Conservation (phyloP, 305 asterid species). For the Ilex paraguariensis region DNA sequence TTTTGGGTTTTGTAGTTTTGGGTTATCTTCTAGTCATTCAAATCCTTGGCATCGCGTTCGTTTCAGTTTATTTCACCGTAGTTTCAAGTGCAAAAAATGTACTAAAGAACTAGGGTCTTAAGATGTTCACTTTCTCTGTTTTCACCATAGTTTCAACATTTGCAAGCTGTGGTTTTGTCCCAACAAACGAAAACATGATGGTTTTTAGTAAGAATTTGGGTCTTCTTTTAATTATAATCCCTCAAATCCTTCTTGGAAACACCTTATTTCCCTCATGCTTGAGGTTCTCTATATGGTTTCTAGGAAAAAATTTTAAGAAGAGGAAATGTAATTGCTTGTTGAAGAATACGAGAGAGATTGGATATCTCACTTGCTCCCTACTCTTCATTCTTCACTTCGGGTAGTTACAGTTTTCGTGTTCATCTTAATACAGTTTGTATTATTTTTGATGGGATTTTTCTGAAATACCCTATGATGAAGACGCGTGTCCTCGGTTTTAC, state of each 20-base stretch:
- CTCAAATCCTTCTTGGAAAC: slow-evolving; percentile 48
- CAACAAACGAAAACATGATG: slow-evolving; percentile 57
- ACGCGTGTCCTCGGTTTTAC: too few relatives aligned
- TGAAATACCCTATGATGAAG: too few relatives aligned
- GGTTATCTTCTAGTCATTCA: slow-evolving; percentile 38
- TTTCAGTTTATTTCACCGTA: slow-evolving; percentile 25
- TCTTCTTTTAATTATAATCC: slow-evolving; percentile 40
- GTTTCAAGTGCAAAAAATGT: slow-evolving; percentile 35
- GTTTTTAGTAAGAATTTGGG: slow-evolving; percentile 47
- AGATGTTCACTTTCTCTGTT: slow-evolving; percentile 27
- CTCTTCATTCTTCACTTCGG: slow-evolving; percentile 26
- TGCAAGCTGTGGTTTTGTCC: slow-evolving; percentile 46
- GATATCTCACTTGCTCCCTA: slow-evolving; percentile 49
- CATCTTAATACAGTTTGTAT: slow-evolving; percentile 23
- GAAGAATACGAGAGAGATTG: slow-evolving; percentile 19
- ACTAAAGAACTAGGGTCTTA: slow-evolving; percentile 37
- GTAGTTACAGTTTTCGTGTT: slow-evolving; percentile 37
- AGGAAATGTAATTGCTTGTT: slow-evolving; percentile 39
- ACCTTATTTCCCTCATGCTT: slow-evolving; percentile 50
- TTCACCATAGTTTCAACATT: slow-evolving; percentile 51
- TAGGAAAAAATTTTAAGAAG: slow-evolving; percentile 30
- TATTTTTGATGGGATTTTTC: too few relatives aligned
- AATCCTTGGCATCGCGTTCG: slow-evolving; percentile 24
- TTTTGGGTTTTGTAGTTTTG: slow-evolving; percentile 32
- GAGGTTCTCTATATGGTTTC: slow-evolving; percentile 30